Percentiles rank a stretch among this genome's conserved stretches.
Evolutionary conservation across 345 rosid genomes (phyloP).

Genomic region (Jatropha curcas): DNA sequence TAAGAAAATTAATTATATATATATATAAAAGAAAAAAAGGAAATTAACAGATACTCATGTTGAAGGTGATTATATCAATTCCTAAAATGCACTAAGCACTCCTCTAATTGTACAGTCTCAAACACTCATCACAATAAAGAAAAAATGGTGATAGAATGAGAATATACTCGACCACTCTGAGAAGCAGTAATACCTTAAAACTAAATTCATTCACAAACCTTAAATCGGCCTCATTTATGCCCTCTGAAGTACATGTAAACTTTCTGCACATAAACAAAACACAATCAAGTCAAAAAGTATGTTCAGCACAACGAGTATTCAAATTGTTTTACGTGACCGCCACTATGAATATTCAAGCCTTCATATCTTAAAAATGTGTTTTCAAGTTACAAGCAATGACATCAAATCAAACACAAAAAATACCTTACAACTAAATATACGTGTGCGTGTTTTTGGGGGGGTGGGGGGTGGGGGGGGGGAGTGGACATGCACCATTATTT

Average conservation of each 20-base stretch:
- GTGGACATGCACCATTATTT: too few species aligned
- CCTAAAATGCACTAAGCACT: conserved; percentile 6
- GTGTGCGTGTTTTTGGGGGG: too few species aligned
- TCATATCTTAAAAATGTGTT: background rate
- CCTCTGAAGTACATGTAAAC: conserved; percentile 82
- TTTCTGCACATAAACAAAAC: conserved; percentile 56
- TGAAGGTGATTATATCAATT: background rate
- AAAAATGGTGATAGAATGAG: background rate
- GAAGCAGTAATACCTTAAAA: background rate
- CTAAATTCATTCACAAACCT: background rate
- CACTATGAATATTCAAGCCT: background rate
- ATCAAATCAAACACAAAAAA: background rate
- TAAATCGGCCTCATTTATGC: conserved; percentile 48
- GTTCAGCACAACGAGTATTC: background rate
- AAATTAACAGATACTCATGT: background rate
- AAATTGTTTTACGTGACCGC: background rate
- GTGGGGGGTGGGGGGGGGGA: too few species aligned
- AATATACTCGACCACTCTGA: conserved; percentile 9
- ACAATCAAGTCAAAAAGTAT: background rate
- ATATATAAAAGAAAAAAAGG: background rate
- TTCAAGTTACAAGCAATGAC: background rate
- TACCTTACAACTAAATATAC: too few species aligned
- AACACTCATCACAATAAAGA: background rate
- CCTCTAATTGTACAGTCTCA: background rate
- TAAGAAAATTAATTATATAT: background rate